These are phyloP conservation scores for Cymbidium sinense DNA, from an alignment of 106 monocot species.

Conservation along the genomic window DNA sequence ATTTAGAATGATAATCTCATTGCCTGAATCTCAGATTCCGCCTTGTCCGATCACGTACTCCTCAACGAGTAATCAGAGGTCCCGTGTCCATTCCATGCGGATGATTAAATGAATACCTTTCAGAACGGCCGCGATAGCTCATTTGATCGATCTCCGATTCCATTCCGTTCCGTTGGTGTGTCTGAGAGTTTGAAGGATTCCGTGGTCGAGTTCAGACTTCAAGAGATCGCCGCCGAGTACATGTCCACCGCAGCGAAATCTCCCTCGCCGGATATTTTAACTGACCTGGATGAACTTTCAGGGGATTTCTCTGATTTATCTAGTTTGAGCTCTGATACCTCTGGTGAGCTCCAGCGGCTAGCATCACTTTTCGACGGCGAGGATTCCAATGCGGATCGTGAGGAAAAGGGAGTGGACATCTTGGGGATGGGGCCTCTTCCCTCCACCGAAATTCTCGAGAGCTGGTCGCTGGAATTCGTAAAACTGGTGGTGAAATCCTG, in stretches of 20 bases:
- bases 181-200: constrained; percentile 55
- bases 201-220: constrained; percentile 52
- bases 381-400: neutral
- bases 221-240: constrained; percentile 24
- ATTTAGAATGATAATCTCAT: constrained; percentile 14
- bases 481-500: constrained; percentile 29
- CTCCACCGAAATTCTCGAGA: neutral
- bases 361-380: neutral
- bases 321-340: constrained; percentile 52
- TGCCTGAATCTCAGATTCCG: constrained; percentile 11
- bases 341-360: constrained; percentile 34
- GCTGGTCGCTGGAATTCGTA: constrained; percentile 14
- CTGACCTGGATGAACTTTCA: constrained; percentile 43
- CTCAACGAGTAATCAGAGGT: constrained; percentile 14
- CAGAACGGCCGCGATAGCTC: neutral
- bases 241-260: neutral
- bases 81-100: constrained; percentile 41
- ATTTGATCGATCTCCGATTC: neutral
- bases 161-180: neutral
- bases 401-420: neutral
- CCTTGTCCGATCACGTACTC: constrained; percentile 6
- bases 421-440: neutral
- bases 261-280: neutral
- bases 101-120: constrained; percentile 32
- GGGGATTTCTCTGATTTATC: constrained; percentile 39